Percentiles rank a stretch among this genome's conserved stretches.
Conservation (phyloP, 441 rosid genomes). For the Erodium texanum region DNA sequence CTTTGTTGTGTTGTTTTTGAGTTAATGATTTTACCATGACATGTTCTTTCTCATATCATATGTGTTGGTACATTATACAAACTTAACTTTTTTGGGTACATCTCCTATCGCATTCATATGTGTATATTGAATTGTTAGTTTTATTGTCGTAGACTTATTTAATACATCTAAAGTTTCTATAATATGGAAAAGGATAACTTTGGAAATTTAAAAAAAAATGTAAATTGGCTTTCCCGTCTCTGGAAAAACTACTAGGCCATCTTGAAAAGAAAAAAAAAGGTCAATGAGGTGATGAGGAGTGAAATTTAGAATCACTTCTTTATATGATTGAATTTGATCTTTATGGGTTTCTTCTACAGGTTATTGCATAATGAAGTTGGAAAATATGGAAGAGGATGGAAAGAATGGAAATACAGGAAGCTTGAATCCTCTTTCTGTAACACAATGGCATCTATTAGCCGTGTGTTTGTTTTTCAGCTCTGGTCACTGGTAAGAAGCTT, state of each 20-base stretch:
- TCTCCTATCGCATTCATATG: not conserved
- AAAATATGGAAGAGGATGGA: slow-evolving; percentile 32
- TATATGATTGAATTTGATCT: not conserved
- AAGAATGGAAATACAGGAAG: slow-evolving; percentile 19
- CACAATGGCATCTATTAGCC: slow-evolving; percentile 79
- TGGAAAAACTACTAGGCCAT: not conserved
- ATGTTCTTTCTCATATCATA: not conserved
- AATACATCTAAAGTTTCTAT: not conserved
- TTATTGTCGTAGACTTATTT: not conserved
- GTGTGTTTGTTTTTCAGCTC: slow-evolving; percentile 73
- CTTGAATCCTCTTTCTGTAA: slow-evolving; percentile 50
- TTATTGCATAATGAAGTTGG: slow-evolving; percentile 70
- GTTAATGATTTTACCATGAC: slow-evolving; percentile 8
- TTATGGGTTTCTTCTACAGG: slow-evolving; percentile 35
- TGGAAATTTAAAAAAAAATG: not conserved
- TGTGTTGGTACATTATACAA: not conserved
- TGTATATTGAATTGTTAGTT: not conserved
- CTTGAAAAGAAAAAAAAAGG: not conserved
- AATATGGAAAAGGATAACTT: not conserved
- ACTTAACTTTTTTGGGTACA: not conserved
- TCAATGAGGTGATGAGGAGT: not conserved
- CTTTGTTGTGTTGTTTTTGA: slow-evolving; percentile 6
- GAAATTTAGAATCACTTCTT: not conserved
- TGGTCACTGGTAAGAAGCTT: slow-evolving; percentile 73
- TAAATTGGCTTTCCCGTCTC: not conserved